Conservation (phyloP, 768 basidiomycete genomes). For the Butyriboletus loyo region DNA sequence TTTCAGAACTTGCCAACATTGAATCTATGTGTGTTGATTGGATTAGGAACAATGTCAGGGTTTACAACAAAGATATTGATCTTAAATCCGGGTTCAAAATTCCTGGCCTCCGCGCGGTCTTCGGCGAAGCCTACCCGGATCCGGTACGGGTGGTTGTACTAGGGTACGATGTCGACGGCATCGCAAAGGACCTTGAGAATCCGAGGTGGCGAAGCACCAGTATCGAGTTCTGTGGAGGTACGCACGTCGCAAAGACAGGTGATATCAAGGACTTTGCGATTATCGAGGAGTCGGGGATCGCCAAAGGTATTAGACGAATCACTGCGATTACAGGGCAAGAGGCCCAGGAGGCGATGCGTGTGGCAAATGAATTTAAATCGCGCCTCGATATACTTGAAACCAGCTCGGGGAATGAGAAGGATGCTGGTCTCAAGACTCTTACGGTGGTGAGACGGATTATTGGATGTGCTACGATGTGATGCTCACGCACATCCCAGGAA, state of each 20-base stretch:
- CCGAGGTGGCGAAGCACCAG: constrained; percentile 89
- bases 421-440: constrained; percentile 80
- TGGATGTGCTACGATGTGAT: not conserved
- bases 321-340: constrained; percentile 94
- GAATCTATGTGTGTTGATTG: constrained; percentile 83
- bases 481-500: constrained; percentile 51
- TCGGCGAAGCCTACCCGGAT: constrained; percentile 97
- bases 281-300: constrained; percentile 94
- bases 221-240: constrained; percentile 98
- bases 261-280: constrained; percentile 97
- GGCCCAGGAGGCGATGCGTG: constrained; percentile 74
- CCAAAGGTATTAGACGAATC: constrained; percentile 95
- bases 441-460: constrained; percentile 52
- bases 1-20: constrained; percentile 75
- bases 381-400: constrained; percentile 61
- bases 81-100: constrained; percentile 79
- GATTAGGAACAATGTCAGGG: constrained; percentile 86
- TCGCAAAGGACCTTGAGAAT: constrained; percentile 80
- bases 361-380: constrained; percentile 59
- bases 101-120: constrained; percentile 93
- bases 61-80: constrained; percentile 83
- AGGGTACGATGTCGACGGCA: constrained; percentile 84
- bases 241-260: constrained; percentile 96
- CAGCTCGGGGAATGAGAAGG: constrained; percentile 75
- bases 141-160: constrained; percentile 94